Evolutionary conservation across 257 asterid species (phyloP).

Genomic region (Haberlea rhodopensis): DNA sequence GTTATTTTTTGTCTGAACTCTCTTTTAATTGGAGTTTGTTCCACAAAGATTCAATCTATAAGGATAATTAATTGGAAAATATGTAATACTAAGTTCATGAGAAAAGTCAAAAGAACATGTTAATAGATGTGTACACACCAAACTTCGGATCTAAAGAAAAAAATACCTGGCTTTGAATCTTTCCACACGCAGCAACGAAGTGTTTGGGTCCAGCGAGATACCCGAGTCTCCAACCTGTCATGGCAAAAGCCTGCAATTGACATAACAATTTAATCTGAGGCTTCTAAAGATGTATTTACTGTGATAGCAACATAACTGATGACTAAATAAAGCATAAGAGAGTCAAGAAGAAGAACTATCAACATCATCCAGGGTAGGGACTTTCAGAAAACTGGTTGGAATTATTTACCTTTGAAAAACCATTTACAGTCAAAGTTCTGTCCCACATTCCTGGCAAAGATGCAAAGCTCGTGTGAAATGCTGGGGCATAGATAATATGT

Average conservation of each 20-base stretch:
- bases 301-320: conserved; percentile 7
- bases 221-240: conserved; percentile 99
- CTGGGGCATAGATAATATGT: conserved; percentile 93
- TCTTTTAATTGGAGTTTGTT: too few species aligned
- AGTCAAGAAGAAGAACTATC: neutral
- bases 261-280: conserved; percentile 16
- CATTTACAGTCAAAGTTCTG: conserved; percentile 89
- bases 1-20: too few species aligned
- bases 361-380: neutral
- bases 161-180: conserved; percentile 92
- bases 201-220: conserved; percentile 95
- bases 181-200: conserved; percentile 84
- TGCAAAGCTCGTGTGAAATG: conserved; percentile 93
- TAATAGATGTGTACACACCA: neutral
- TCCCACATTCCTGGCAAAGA: conserved; percentile 97
- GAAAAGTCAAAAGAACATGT: neutral
- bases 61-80: neutral
- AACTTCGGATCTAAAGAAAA: neutral
- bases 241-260: conserved; percentile 71
- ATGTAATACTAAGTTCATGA: neutral
- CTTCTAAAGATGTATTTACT: neutral
- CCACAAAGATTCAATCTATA: neutral
- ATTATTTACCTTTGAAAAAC: conserved; percentile 79
- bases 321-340: neutral
- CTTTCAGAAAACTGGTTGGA: conserved; percentile 9